phyloP scores from a whole-genome alignment of 2,329 filamentous ascomycete genomes.

The Dactylellina drechsleri region DNA sequence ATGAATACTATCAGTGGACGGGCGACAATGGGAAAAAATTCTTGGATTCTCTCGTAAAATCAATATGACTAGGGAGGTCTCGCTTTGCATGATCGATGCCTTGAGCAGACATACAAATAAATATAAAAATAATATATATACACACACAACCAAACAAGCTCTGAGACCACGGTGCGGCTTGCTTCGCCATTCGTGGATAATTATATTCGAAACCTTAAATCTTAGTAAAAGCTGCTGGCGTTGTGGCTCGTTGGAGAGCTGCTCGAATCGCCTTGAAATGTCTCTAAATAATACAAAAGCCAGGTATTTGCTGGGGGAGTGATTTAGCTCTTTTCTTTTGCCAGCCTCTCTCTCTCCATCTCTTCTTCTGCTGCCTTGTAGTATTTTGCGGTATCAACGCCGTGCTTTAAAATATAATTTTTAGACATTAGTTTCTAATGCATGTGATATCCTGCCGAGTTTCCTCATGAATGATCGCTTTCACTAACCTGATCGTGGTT shows the following conservation, averaged over 20 bases:
- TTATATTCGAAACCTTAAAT: no score
- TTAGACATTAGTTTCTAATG: neutral
- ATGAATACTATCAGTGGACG: conserved; percentile 56
- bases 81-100: no score
- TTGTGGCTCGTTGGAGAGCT: no score
- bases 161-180: no score
- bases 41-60: conserved; percentile 55
- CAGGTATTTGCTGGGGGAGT: no score
- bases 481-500: conserved; percentile 78
- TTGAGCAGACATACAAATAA: no score
- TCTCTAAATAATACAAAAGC: no score
- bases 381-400: conserved; percentile 98
- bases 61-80: conserved; percentile 19
- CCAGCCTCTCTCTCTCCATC: conserved; percentile 77
- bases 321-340: conserved; percentile 8
- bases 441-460: neutral
- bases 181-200: no score
- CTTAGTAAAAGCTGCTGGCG: no score
- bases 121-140: neutral
- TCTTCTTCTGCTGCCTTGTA: conserved; percentile 95
- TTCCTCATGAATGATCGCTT: neutral
- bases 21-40: conserved; percentile 47
- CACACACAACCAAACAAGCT: no score
- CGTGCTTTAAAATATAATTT: conserved; percentile 71
- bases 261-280: no score